These are phyloP conservation scores for Amanita polypyramis DNA, from an alignment of 768 basidiomycete species.

Conservation along the genomic window DNA sequence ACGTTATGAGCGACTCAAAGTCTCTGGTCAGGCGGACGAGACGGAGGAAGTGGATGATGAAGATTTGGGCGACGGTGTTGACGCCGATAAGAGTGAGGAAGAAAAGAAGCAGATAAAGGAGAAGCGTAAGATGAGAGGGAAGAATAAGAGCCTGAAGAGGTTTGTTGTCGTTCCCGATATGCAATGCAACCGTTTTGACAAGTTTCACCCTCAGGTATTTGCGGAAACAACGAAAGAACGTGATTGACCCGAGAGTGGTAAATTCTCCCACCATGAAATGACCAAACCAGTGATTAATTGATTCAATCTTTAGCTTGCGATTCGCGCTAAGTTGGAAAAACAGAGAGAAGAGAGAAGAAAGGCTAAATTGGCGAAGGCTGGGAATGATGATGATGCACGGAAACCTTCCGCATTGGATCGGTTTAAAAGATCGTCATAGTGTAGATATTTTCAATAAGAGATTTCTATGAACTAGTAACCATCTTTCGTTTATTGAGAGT, in stretches of 20 bases:
- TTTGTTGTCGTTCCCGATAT: neutral
- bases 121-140: conserved; percentile 81
- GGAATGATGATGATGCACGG: neutral
- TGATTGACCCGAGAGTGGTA: conserved; percentile 75
- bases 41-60: conserved; percentile 38
- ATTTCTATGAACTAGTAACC: too few species aligned
- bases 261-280: too few species aligned
- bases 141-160: conserved; percentile 76
- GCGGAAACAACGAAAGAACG: conserved; percentile 90
- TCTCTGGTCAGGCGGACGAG: conserved; percentile 65
- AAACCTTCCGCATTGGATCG: conserved; percentile 6
- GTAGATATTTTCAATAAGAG: neutral
- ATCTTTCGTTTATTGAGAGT: too few species aligned
- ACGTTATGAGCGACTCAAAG: conserved; percentile 67
- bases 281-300: neutral
- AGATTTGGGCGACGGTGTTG: conserved; percentile 29
- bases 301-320: conserved; percentile 34
- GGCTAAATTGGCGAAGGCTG: neutral
- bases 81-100: conserved; percentile 26
- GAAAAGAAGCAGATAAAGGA: conserved; percentile 32
- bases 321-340: conserved; percentile 57
- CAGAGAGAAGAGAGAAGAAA: conserved; percentile 31
- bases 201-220: conserved; percentile 29
- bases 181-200: neutral
- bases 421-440: neutral